Evolutionary conservation across 1,139 yeast species (phyloP), one percentile per base, ranked within the genome.

Genomic region (Yarrowia galli): DNA sequence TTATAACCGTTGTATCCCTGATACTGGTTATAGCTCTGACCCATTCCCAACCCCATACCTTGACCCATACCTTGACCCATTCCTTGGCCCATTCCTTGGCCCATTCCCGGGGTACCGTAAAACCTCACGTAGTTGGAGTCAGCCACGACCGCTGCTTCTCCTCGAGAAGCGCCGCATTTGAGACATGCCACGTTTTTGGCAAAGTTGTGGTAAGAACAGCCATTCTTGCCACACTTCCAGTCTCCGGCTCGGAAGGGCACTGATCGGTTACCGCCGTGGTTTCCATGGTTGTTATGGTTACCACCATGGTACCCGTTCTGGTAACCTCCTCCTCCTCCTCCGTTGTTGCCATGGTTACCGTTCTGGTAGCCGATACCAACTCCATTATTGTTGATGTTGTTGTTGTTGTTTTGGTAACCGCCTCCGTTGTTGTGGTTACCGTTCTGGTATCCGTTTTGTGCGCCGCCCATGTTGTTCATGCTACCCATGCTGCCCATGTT

Each of bases 241-340:
- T 93, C 98, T 61, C 98, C 98, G 2, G 98, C 98, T 74, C 98
- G 85, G 78, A 93, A 93, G 18, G 98, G 98, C 15, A 92, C 96
- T 18, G 66, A 67, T 56, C 64, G 65, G 51, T 40, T 18, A 20
- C 51, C 49, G 22, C 36, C 48, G 49, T 45, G 48, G 68, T 45
- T 64, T 53, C 61, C 68, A 58, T 42, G 49, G 67, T 48, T 61
- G 36, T n/a, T 28, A 32, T 51, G 36, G 40, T 49, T 49, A 25
- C 56, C 58, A 18, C 56, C 58, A 36, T 35, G 58, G 43, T 36
- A 46, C 15, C 53, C 53, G 35, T 46, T 46, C 16, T 46, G 32
- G 53, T 46, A 46, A 15, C 49, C 48, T 43, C 48, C 48, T 12
- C 20, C 25, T 28, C 48, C 48, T 20, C 32, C 25, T n/a, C n/a